phyloP scores from a whole-genome alignment of 1,284 basidiomycete genomes.

The Austropuccinia psidii region DNA sequence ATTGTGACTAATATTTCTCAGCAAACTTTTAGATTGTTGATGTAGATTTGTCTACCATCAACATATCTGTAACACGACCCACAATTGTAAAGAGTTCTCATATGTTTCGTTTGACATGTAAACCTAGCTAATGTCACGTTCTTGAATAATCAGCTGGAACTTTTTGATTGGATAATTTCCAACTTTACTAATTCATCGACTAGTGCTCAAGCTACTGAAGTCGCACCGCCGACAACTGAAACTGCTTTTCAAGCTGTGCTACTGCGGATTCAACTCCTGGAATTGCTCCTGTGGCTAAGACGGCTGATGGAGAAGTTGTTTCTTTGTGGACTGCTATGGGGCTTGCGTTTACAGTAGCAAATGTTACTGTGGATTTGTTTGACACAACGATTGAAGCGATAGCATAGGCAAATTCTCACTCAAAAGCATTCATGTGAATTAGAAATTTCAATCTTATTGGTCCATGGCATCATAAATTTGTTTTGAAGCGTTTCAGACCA shows the following conservation, averaged over 20 bases:
- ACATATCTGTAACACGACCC: constrained; percentile 81
- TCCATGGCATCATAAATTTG: constrained; percentile 79
- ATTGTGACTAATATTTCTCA: background rate
- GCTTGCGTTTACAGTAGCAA: constrained; percentile 64
- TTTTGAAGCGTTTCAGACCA: constrained; percentile 81
- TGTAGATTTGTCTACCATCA: constrained; percentile 82
- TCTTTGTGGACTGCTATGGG: constrained; percentile 63
- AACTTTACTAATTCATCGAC: constrained; percentile 66
- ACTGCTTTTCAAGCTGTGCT: too few species aligned
- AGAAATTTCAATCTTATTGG: constrained; percentile 76
- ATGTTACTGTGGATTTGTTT: constrained; percentile 87
- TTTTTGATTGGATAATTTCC: constrained; percentile 98
- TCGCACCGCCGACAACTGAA: constrained; percentile 34
- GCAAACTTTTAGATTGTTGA: constrained; percentile 62
- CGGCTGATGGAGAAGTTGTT: constrained; percentile 55
- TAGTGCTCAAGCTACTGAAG: constrained; percentile 18
- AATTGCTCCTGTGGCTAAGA: too few species aligned
- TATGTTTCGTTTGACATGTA: background rate
- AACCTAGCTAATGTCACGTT: background rate
- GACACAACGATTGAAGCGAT: constrained; percentile 63
- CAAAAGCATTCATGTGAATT: constrained; percentile 66
- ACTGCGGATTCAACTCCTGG: too few species aligned
- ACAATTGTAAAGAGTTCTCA: constrained; percentile 55
- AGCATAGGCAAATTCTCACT: constrained; percentile 81
- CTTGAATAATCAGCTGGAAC: constrained; percentile 54